Evolutionary conservation across 1,284 basidiomycete genomes (phyloP), one percentile per base, ranked within the genome.

Genomic region (Caloboletus firmus): DNA sequence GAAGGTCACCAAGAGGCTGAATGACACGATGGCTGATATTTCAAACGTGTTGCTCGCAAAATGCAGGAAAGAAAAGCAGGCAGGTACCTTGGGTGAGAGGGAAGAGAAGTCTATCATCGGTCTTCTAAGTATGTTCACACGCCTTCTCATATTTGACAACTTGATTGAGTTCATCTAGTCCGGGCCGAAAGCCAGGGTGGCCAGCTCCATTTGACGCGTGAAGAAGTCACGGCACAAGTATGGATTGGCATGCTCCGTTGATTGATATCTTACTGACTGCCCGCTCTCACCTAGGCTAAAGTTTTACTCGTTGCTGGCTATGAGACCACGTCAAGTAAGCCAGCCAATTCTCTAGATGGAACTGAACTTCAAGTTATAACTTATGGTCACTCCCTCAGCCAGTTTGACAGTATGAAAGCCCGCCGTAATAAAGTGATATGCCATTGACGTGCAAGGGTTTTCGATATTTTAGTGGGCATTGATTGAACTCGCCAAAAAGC

Each of bases 21-120:
- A 74, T 20, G 45, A 59, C 13, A 73, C 71, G 10, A 75, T 82
- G 71, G 67, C 67, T 1, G 69, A 72, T 9, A 80, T 84, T 30
- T 77, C 81, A 0, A 70, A 76, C 18, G 72, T 71, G 10, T 61
- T 85, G 12, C 66, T 85, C 10, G 69, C 70, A 73, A 74, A 48
- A 75, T 72, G 12, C n/a, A 69, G 74, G 40, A 69, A 73, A 55
- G 78, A 76, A 57, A 74, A 73, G 47, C 70, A 71, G 31, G 72
- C 65, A 12, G 63, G 62, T 46, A 55, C 55, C 2, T 51, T 57
- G 4, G 68, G 66, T 31, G 68, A 65, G 47, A 62, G 62, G 2
- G 64, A 76, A 42, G 77, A 79, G 12, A 79, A 76, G 54, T 82
- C 79, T 4, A 75, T 85, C 56, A 79, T 85, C 50, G 58, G 65